These are phyloP conservation scores for Xylariaceae sp. DNA, from an alignment of 2,329 filamentous ascomycete species.

Conservation along the genomic window DNA sequence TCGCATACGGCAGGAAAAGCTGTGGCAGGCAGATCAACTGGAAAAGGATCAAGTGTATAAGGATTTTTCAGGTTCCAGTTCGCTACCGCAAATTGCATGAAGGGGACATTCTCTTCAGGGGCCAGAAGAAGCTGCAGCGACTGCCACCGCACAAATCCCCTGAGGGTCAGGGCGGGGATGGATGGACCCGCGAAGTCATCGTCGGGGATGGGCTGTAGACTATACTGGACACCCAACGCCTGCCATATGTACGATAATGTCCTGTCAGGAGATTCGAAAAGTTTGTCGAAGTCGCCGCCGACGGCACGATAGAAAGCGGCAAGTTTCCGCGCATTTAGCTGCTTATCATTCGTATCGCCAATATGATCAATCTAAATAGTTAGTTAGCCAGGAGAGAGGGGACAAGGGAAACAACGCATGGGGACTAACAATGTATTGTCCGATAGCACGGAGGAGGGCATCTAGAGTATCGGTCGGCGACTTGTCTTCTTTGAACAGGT, in stretches of 20 bases:
- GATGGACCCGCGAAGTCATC: constrained; percentile 69
- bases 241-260: constrained; percentile 91
- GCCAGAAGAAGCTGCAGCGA: constrained; percentile 83
- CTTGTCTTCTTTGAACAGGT: constrained; percentile 64
- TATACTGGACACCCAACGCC: constrained; percentile 84
- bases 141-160: constrained; percentile 91
- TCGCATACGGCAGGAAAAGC: constrained; percentile 71
- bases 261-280: constrained; percentile 70
- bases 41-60: constrained; percentile 65
- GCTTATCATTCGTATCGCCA: constrained; percentile 49
- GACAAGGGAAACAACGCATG: not conserved
- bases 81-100: constrained; percentile 73
- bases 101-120: constrained; percentile 81
- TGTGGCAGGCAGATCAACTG: constrained; percentile 50
- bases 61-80: constrained; percentile 73
- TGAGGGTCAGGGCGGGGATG: constrained; percentile 74
- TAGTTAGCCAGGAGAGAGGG: constrained; percentile 16
- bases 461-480: constrained; percentile 61
- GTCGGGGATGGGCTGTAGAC: constrained; percentile 64
- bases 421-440: constrained; percentile 61
- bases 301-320: constrained; percentile 72
- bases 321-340: constrained; percentile 62
- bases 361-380: constrained; percentile 49
- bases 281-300: constrained; percentile 68
- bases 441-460: constrained; percentile 63